Evolutionary conservation across 164 flowering plant genomes (phyloP).

Genomic region (Chimonanthus salicifolius): DNA sequence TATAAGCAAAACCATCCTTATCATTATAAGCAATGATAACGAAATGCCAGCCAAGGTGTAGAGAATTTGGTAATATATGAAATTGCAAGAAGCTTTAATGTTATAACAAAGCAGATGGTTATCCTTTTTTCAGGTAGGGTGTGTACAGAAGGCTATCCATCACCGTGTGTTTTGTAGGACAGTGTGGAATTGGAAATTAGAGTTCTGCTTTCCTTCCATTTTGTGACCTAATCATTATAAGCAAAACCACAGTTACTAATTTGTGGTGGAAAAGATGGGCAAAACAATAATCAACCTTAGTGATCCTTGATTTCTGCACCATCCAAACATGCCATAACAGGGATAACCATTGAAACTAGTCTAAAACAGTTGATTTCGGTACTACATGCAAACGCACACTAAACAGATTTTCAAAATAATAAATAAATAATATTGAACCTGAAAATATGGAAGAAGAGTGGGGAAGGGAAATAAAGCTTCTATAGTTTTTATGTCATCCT

Average conservation of each 20-base stretch:
- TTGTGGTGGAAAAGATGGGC: not conserved
- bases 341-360: not conserved
- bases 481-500: constrained; percentile 40
- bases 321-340: not conserved
- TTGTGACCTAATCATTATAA: not conserved
- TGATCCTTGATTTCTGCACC: not conserved
- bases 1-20: not conserved
- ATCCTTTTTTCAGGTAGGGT: not conserved
- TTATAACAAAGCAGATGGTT: not conserved
- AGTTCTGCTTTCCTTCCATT: not conserved
- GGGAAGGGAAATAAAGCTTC: constrained; percentile 77
- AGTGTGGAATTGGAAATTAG: not conserved
- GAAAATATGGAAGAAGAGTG: constrained; percentile 75
- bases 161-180: not conserved
- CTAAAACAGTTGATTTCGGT: not conserved
- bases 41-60: not conserved
- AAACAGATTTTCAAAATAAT: constrained; percentile 2
- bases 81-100: too few species aligned
- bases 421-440: constrained; percentile 33
- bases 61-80: too few species aligned
- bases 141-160: not conserved
- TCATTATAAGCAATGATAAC: not conserved
- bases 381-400: not conserved
- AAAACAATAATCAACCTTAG: not conserved
- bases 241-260: not conserved